Evolutionary conservation across 805 yeast species (phyloP).

Genomic region (Isabelozyma heimii): DNA sequence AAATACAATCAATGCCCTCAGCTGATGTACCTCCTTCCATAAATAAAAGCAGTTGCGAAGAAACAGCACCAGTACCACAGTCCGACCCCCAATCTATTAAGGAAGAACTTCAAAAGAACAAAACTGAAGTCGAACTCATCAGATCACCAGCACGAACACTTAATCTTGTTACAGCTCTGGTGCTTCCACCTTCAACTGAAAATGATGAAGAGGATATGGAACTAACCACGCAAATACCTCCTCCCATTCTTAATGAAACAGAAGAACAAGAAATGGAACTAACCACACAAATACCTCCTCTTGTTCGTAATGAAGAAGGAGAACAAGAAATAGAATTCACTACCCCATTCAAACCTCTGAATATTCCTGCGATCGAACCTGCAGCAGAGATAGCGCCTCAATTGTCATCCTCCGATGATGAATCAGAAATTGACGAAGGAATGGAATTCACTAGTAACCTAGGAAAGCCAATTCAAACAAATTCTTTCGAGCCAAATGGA

Average conservation of each 20-base stretch:
- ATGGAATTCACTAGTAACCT: neutral
- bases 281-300: neutral
- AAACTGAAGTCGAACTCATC: neutral
- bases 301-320: slow-evolving; percentile 1
- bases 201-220: neutral
- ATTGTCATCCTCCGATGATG: neutral
- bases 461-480: neutral
- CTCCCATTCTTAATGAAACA: neutral
- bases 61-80: no score
- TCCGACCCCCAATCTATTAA: neutral
- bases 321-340: slow-evolving; percentile 24
- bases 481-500: neutral
- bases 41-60: no score
- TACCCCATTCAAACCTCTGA: slow-evolving; percentile 7
- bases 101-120: neutral
- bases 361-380: neutral
- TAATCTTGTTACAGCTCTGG: neutral
- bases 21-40: neutral
- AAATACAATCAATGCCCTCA: neutral
- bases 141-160: neutral
- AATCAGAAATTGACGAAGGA: neutral
- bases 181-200: neutral
- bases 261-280: slow-evolving; percentile 21
- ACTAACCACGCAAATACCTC: neutral
- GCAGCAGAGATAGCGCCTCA: neutral